Base-by-base conservation (phyloP, 108 stramenopile genomes). In the Craspedostauros australis region DNA sequence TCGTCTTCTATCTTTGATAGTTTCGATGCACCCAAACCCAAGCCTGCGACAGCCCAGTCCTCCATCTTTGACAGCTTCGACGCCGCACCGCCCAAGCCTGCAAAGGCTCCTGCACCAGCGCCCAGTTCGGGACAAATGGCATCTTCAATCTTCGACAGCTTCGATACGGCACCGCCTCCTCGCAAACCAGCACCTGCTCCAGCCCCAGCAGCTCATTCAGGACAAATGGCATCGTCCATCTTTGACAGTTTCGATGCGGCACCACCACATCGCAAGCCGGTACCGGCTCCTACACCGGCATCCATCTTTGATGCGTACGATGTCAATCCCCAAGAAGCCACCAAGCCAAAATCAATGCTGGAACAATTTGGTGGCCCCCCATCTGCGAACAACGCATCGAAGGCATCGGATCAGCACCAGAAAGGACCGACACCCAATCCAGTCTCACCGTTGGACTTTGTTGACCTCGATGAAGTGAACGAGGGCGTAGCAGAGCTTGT, bases 291-390 rank as follows among this genome's bases (percentile, higher is more conserved):
- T 28, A n/a, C n/a, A n/a, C n/a, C n/a, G n/a, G n/a, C n/a, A n/a
- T 73, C 83, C 23, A 73, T 80, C 46, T 75, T 80, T 46, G 76
- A 80, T 46, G 53, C 62, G 0, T 81, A 60, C 62, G 79, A 72
- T 52, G 57, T 34, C 6, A n/a, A n/a, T n/a, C n/a, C n/a, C n/a
- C n/a, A n/a, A n/a, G n/a, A n/a, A n/a, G n/a, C n/a, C n/a, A n/a
- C n/a, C n/a, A n/a, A n/a, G n/a, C n/a, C n/a, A n/a, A n/a, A n/a
- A n/a, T n/a, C n/a, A n/a, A n/a, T n/a, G n/a, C n/a, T n/a, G n/a
- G n/a, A n/a, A n/a, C n/a, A n/a, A n/a, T n/a, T n/a, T n/a, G n/a
- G n/a, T n/a, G n/a, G n/a, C n/a, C n/a, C n/a, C n/a, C n/a, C n/a
- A n/a, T n/a, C n/a, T n/a, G n/a, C n/a, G n/a, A n/a, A n/a, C n/a